phyloP scores from a whole-genome alignment of 208 protist genomes.

The Leishmania braziliensis region DNA sequence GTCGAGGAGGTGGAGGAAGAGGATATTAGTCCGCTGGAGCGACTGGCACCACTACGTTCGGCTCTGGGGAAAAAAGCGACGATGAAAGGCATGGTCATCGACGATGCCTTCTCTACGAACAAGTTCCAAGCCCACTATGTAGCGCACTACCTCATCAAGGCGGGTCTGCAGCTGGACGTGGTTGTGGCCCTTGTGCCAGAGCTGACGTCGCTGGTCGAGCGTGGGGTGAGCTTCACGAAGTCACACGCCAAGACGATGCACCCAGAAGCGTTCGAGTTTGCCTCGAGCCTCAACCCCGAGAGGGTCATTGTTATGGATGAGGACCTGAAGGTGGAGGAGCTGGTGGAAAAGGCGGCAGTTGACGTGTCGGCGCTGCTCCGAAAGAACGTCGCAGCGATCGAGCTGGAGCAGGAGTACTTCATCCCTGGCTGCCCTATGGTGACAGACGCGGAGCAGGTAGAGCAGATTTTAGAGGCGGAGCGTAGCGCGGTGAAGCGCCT shows the following conservation, averaged over 20 bases:
- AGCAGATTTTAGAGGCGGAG: conserved; percentile 62
- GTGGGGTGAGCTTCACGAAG: conserved; percentile 51
- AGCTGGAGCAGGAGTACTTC: conserved; percentile 58
- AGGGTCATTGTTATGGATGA: conserved; percentile 58
- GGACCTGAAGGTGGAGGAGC: conserved; percentile 34
- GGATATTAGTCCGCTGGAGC: conserved; percentile 24
- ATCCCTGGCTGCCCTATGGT: conserved; percentile 66
- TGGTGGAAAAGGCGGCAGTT: conserved; percentile 38
- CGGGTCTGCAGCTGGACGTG: conserved; percentile 60
- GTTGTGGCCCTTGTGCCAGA: conserved; percentile 64
- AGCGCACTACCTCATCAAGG: conserved; percentile 52
- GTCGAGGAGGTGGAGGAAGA: conserved; percentile 18
- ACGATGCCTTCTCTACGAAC: conserved; percentile 73
- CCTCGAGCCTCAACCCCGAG: conserved; percentile 36
- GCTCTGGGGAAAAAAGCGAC: conserved; percentile 45
- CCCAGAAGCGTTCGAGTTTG: conserved; percentile 86
- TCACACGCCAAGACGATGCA: conserved; percentile 47
- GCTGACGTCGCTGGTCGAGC: conserved; percentile 42
- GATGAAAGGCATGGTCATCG: conserved; percentile 76
- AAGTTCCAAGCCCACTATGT: conserved; percentile 82
- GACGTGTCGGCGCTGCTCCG: conserved; percentile 39
- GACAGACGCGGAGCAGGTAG: conserved; percentile 47
- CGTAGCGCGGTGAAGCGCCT: conserved; percentile 32
- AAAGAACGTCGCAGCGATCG: conserved; percentile 31
- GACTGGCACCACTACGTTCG: conserved; percentile 41